phyloP scores from a whole-genome alignment of 225 moss, liverwort and hornwort species.

The Ulota crispa region DNA sequence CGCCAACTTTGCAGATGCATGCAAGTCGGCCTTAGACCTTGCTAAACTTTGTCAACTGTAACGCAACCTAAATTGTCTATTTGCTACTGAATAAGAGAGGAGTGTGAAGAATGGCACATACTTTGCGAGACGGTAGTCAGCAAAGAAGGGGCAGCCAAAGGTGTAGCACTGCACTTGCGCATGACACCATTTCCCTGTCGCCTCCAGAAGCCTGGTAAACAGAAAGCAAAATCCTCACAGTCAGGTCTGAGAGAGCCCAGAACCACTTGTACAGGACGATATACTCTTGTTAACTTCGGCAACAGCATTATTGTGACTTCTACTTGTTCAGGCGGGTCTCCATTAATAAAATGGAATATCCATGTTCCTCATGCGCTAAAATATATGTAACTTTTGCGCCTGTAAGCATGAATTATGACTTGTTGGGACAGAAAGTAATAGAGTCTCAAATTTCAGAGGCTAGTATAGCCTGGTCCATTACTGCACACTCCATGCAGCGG shows the following conservation, averaged over 20 bases:
- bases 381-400: not conserved
- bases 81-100: not conserved
- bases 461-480: not conserved
- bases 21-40: not conserved
- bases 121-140: slow-evolving; percentile 77
- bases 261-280: not conserved
- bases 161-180: slow-evolving; percentile 97
- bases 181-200: slow-evolving; percentile 99
- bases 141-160: slow-evolving; percentile 97
- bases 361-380: not conserved
- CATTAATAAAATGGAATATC: not conserved
- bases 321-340: not conserved
- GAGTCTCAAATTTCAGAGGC: not conserved
- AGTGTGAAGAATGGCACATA: slow-evolving; percentile 25
- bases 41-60: not conserved
- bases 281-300: not conserved
- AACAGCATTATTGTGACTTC: not conserved
- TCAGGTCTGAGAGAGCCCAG: not conserved
- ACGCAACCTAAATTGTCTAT: not conserved
- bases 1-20: no score
- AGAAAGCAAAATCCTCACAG: not conserved
- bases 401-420: not conserved
- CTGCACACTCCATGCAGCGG: no score
- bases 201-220: slow-evolving; percentile 65
- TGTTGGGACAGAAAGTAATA: not conserved